These are phyloP conservation scores for Fraxinus excelsior DNA, from an alignment of 257 asterid genomes.

Conservation along the genomic window DNA sequence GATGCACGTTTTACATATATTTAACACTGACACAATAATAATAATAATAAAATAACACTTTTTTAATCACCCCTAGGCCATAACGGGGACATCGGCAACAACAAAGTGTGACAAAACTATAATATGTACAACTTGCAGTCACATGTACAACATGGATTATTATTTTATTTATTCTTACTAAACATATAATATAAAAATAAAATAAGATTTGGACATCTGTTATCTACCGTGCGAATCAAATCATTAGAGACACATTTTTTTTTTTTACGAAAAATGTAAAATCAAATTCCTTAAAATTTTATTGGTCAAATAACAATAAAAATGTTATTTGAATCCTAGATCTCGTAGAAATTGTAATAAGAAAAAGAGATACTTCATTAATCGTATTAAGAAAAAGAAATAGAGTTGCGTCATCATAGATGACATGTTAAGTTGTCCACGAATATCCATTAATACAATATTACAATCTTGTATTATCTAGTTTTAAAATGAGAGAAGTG, in stretches of 20 bases:
- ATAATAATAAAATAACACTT: no score
- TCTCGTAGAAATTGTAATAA: neutral
- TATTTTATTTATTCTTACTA: no score
- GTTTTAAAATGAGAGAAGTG: neutral
- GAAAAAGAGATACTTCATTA: neutral
- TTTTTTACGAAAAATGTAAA: neutral
- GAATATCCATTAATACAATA: neutral
- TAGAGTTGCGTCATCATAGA: neutral
- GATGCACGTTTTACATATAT: no score
- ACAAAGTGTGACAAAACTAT: neutral
- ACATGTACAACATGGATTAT: neutral
- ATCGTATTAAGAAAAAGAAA: neutral
- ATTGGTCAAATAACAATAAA: neutral
- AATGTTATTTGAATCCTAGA: neutral
- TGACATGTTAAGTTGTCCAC: neutral
- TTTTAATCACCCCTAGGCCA: neutral
- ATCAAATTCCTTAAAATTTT: neutral
- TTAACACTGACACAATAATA: no score
- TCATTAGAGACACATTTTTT: neutral
- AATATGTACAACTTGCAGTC: no score
- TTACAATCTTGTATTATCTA: neutral
- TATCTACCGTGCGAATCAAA: neutral
- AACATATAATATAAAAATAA: no score
- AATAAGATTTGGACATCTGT: neutral
- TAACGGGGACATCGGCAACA: neutral